Conservation (phyloP, 2,329 filamentous ascomycete species). For the Blastomyces gilchristii region DNA sequence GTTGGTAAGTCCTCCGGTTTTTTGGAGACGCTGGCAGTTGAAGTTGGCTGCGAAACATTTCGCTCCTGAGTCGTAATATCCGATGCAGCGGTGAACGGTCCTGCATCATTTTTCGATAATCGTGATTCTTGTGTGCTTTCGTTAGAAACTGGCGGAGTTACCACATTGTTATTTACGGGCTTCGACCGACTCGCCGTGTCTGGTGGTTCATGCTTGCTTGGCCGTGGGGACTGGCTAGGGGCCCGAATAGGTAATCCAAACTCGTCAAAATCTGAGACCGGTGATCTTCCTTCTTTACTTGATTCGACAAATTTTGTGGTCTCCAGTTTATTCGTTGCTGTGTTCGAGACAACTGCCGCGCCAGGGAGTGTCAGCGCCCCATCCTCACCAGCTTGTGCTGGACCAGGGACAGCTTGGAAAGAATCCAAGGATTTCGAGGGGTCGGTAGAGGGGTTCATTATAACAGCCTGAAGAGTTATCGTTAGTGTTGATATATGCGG, state of each 20-base stretch:
- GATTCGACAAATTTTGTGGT: neutral
- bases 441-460: neutral
- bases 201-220: neutral
- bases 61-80: neutral
- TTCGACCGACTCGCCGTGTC: neutral
- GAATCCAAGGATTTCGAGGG: neutral
- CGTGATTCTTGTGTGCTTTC: neutral
- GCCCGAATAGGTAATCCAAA: slow-evolving; percentile 32
- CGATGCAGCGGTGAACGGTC: neutral
- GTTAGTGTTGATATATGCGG: neutral
- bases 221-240: slow-evolving; percentile 5
- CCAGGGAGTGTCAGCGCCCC: neutral
- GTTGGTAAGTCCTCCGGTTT: neutral
- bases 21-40: neutral
- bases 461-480: neutral
- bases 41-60: neutral
- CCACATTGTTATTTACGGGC: neutral
- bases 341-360: neutral
- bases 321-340: slow-evolving; percentile 2
- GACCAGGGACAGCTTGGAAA: neutral
- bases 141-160: neutral
- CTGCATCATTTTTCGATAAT: neutral
- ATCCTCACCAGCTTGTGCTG: neutral
- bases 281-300: neutral
- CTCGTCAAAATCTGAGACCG: slow-evolving; percentile 23